These are phyloP conservation scores for Torulaspora globosa DNA, from an alignment of 1,139 yeast species.

Conservation along the genomic window DNA sequence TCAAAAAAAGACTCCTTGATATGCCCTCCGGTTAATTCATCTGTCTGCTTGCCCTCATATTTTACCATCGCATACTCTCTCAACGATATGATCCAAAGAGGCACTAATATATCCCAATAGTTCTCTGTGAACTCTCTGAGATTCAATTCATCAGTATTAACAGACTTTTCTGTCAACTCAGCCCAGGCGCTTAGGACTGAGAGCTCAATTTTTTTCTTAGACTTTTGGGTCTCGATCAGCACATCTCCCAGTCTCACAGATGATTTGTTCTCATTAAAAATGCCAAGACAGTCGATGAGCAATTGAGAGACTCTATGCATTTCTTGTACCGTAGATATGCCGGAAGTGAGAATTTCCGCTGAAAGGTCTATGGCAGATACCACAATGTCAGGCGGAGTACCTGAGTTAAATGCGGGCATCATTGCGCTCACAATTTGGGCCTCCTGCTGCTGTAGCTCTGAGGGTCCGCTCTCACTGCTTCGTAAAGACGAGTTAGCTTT, in stretches of 20 bases:
- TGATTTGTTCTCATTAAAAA: slow-evolving; percentile 36
- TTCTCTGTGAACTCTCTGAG: slow-evolving; percentile 49
- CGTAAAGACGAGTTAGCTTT: slow-evolving; percentile 47
- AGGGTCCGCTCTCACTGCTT: slow-evolving; percentile 70
- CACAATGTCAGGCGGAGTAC: slow-evolving; percentile 69
- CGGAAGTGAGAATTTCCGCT: slow-evolving; percentile 67
- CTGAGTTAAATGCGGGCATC: slow-evolving; percentile 79
- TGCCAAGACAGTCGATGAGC: slow-evolving; percentile 64
- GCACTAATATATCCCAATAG: slow-evolving; percentile 57
- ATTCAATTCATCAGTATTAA: slow-evolving; percentile 38
- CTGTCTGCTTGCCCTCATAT: slow-evolving; percentile 39
- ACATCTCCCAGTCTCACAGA: slow-evolving; percentile 41
- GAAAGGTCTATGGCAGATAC: slow-evolving; percentile 75
- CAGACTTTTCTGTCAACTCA: slow-evolving; percentile 52
- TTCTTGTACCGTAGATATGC: slow-evolving; percentile 47
- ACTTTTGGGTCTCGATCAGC: slow-evolving; percentile 41
- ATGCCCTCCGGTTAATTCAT: slow-evolving; percentile 28
- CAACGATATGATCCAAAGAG: slow-evolving; percentile 74
- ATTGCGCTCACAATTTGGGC: slow-evolving; percentile 91
- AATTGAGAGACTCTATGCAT: slow-evolving; percentile 63
- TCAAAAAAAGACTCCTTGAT: slow-evolving; percentile 13
- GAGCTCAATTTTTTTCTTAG: slow-evolving; percentile 61
- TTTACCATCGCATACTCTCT: slow-evolving; percentile 69
- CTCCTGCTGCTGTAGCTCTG: slow-evolving; percentile 84
- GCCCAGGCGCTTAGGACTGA: slow-evolving; percentile 91